Conservation (phyloP, 176 grass and related monocot genomes). For the Hordeum vulgare region DNA sequence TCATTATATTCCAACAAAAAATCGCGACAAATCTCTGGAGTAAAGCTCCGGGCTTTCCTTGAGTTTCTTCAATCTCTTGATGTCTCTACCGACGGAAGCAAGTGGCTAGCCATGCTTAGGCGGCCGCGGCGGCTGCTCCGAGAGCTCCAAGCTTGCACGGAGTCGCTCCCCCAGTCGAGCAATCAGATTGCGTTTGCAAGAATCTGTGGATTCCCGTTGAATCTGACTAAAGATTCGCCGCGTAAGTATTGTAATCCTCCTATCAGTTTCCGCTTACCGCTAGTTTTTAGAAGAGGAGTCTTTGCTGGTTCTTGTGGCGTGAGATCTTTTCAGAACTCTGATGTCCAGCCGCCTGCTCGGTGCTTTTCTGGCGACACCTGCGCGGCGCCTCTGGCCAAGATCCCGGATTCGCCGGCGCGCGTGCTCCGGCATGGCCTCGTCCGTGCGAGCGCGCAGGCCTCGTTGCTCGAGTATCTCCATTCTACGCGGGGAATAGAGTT, state of each 20-base stretch:
- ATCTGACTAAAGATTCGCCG: background rate
- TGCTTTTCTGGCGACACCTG: background rate
- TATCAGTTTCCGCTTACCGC: background rate
- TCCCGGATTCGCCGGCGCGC: background rate
- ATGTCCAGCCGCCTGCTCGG: background rate
- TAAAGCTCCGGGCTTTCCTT: background rate
- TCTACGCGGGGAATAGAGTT: constrained; percentile 27
- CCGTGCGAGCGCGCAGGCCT: constrained; percentile 25
- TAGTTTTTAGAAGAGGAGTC: background rate
- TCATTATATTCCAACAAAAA: background rate
- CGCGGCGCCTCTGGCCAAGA: background rate
- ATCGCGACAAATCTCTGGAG: background rate
- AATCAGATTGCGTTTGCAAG: constrained; percentile 11
- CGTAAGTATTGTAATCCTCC: background rate
- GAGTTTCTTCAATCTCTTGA: background rate
- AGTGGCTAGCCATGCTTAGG: constrained; percentile 23
- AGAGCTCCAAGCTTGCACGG: background rate
- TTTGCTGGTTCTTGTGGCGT: background rate
- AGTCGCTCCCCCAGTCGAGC: constrained; percentile 16
- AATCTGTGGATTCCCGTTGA: constrained; percentile 2
- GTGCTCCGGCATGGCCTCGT: background rate
- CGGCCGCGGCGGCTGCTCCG: background rate
- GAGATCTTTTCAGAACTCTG: background rate
- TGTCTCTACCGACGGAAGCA: background rate
- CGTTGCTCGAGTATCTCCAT: constrained; percentile 46